Evolutionary conservation across 495 filamentous ascomycete species (phyloP), one percentile per base, ranked within the genome.

Genomic region (Penicillium verhagenii): DNA sequence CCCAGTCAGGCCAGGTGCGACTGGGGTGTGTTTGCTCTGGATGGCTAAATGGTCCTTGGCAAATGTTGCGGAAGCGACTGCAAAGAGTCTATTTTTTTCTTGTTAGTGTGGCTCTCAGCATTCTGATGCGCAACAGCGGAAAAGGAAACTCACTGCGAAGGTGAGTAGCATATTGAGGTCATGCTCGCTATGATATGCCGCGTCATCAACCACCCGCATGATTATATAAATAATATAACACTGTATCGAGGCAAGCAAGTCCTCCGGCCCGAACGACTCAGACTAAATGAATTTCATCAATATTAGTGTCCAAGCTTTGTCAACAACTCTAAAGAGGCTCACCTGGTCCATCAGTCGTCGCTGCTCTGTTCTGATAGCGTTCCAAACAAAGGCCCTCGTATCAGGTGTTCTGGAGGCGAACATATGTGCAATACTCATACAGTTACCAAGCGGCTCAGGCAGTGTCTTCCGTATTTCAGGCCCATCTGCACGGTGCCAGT

Each of bases 181-280:
- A 42, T 20, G 39, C 39, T 42, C 39, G n/a, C 39, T 42, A 42
- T 42, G 39, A 42, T 42, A 42, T 20, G 39, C 39, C 39, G 39
- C 39, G 39, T 42, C 39, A 20, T 42, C 39, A 2, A 42, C 21
- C 7, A 42, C 16, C 6, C 39, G 39, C 39, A 42, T 42, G 5
- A 42, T 42, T 2, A 42, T 42, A 20, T 42, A 42, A 20, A 42
- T 42, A 42, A 42, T 42, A 20, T 42, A 42, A 23, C 39, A 42
- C 20, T 42, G 39, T 42, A 42, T 42, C 3, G 39, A 42, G 39
- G 39, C 39, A 42, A 42, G 39, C 39, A 42, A 42, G 1, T 42
- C 39, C 16, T 42, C 39, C 39, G 39, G 39, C 39, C 39, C 39
- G 16, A 42, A 42, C 20, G 39, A 21, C 20, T 21, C 16, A 23